A percentile compares a stretch with the other conserved stretches of the same genome.
These are phyloP conservation scores for Phytopythium vexans DNA, from an alignment of 352 stramenopile genomes.

Conservation along the genomic window DNA sequence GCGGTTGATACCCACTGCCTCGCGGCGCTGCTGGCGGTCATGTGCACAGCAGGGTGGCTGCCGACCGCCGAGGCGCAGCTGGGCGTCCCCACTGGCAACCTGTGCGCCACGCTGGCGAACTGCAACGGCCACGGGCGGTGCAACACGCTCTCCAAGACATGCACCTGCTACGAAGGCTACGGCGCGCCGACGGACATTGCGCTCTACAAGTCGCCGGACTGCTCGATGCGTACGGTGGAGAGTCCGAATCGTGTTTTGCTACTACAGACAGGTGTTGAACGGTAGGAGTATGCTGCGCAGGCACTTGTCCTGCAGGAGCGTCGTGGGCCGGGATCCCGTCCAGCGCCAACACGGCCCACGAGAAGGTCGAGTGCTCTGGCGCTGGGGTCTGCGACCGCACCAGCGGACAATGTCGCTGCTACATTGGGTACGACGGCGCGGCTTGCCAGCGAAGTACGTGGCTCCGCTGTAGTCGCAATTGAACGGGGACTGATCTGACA, in stretches of 20 bases:
- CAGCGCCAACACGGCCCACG: slow-evolving; percentile 32
- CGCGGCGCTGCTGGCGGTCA: neutral
- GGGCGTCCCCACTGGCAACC: slow-evolving; percentile 51
- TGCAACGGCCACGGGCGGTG: slow-evolving; percentile 90
- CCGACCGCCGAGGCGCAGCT: slow-evolving; percentile 26
- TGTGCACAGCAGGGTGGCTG: neutral
- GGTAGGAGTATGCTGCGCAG: slow-evolving; percentile 13
- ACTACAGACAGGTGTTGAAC: neutral
- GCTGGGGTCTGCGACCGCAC: slow-evolving; percentile 54
- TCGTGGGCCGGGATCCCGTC: slow-evolving; percentile 63
- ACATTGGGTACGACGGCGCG: slow-evolving; percentile 59
- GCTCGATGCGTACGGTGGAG: slow-evolving; percentile 48
- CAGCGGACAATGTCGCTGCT: slow-evolving; percentile 61
- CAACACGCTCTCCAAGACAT: slow-evolving; percentile 79
- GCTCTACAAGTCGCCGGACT: slow-evolving; percentile 79
- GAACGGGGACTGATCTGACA: neutral
- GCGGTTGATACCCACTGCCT: neutral
- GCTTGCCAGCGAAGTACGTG: slow-evolving; percentile 66
- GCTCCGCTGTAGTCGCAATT: neutral
- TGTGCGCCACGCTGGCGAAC: slow-evolving; percentile 77
- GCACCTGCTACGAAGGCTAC: slow-evolving; percentile 87
- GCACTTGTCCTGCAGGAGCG: slow-evolving; percentile 60
- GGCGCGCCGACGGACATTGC: slow-evolving; percentile 79
- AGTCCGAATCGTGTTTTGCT: neutral
- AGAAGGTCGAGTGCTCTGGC: slow-evolving; percentile 57